phyloP scores from a whole-genome alignment of 768 basidiomycete genomes.

The Amanita thiersii region DNA sequence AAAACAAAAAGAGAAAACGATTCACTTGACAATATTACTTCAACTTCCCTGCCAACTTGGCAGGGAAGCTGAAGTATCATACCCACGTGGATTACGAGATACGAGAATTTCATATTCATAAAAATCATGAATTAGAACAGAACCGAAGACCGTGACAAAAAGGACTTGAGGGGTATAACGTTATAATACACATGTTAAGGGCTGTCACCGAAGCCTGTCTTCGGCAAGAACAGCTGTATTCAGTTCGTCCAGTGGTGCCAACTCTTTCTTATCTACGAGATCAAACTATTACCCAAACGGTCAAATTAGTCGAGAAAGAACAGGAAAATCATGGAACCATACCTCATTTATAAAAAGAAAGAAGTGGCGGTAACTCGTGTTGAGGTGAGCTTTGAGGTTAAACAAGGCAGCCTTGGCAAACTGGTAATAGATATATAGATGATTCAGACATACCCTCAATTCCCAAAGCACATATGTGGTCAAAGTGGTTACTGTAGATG shows the following conservation, averaged over 20 bases:
- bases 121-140: too few relatives aligned
- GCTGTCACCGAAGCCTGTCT: conserved; percentile 32
- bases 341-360: conserved; percentile 96
- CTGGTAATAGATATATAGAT: too few relatives aligned
- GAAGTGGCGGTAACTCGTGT: conserved; percentile 98
- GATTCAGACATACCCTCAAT: conserved; percentile 80
- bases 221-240: conserved; percentile 80
- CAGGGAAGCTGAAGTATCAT: too few relatives aligned
- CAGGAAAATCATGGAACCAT: conserved; percentile 13
- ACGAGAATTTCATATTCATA: too few relatives aligned
- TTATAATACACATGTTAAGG: neutral
- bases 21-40: too few relatives aligned
- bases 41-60: too few relatives aligned
- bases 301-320: conserved; percentile 1
- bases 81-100: too few relatives aligned
- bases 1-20: too few relatives aligned
- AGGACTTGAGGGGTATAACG: too few relatives aligned
- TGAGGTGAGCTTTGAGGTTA: conserved; percentile 71
- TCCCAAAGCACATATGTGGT: conserved; percentile 95
- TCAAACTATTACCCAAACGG: conserved; percentile 53
- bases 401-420: neutral
- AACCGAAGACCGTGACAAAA: too few relatives aligned
- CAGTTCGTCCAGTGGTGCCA: conserved; percentile 90
- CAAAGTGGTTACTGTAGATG: conserved; percentile 98
- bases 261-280: conserved; percentile 92